Base-by-base conservation (phyloP, 768 basidiomycete genomes). In the Podaxis mareebaensis region DNA sequence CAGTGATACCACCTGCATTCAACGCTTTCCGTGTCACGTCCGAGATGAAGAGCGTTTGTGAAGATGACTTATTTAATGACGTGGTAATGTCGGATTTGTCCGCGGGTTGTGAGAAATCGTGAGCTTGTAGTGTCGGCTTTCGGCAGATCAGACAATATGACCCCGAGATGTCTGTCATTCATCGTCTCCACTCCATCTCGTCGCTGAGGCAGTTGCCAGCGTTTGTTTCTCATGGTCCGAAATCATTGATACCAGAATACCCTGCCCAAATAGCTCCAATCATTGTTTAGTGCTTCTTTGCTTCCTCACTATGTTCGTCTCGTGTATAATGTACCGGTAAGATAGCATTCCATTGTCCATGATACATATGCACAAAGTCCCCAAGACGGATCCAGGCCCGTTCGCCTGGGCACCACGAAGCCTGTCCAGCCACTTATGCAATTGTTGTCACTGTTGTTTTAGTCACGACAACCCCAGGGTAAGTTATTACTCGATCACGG, bases 1-100 rank as follows among this genome's bases (percentile, higher is more conserved):
- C 59, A 10, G 67, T 71, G 12, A 72, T 74, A 22, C 71, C 73
- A 6, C 72, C 72, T 17, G 42, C 67, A 7, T 75, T 71, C 54
- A 69, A 70, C 48, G 69, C 68, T 17, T 69, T 71, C 57, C 48
- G 20, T 52, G 59, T 52, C 20, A 40, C 7, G 5, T 22, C 36
- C 3, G 11, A 8, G 11, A 22, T 7, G 20, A 36, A 60, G 2
- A 26, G 38, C 5, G 6, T 3, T 26, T 15, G 20, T 17, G 24
- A 26, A n/a, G 36, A 52, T 11, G 58, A 52, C 22, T 15, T 8
- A 8, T 17, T 38, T 22, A 13, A 39, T 4, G 54, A 56, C 12
- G 59, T 52, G 38, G 33, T 52, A 8, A 60, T 60, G 59, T 38
- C 30, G 26, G 59, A 24, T 11, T 60, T n/a, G 44, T 26, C 15